These are phyloP conservation scores for Rhodofomes roseus DNA, from an alignment of 1,284 basidiomycete genomes.

Conservation along the genomic window DNA sequence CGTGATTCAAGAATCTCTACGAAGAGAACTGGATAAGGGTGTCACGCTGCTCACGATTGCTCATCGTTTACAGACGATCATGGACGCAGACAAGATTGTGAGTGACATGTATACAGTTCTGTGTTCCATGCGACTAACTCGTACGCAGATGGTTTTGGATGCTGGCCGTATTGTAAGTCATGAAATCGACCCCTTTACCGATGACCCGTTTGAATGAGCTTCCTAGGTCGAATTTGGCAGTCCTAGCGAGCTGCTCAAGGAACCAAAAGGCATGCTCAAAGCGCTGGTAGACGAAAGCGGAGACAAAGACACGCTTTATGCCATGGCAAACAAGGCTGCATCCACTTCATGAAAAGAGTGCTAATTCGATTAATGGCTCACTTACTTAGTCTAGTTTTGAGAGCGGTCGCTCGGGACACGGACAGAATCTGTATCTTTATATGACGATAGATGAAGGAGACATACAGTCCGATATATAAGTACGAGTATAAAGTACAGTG, in stretches of 20 bases:
- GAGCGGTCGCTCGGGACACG: too few species aligned
- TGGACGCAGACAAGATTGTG: conserved; percentile 45
- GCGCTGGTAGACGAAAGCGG: conserved; percentile 57
- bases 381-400: too few species aligned
- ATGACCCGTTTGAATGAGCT: background rate
- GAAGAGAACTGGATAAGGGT: conserved; percentile 45
- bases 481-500: too few species aligned
- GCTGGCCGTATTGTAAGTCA: conserved; percentile 28
- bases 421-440: too few species aligned
- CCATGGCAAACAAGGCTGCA: conserved; percentile 1
- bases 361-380: too few species aligned
- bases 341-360: background rate
- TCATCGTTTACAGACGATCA: conserved; percentile 67
- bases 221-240: conserved; percentile 52
- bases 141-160: conserved; percentile 34
- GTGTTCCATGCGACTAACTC: background rate
- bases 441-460: too few species aligned
- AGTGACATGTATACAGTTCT: conserved; percentile 5
- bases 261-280: conserved; percentile 47
- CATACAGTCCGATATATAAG: too few species aligned
- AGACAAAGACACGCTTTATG: conserved; percentile 26
- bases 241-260: conserved; percentile 56
- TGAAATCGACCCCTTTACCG: background rate
- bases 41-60: conserved; percentile 62
- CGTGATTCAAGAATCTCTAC: conserved; percentile 40